Percentiles rank a stretch among this genome's conserved stretches.
Conservation (phyloP, 495 filamentous ascomycete genomes). For the Haplographium delicatum region DNA sequence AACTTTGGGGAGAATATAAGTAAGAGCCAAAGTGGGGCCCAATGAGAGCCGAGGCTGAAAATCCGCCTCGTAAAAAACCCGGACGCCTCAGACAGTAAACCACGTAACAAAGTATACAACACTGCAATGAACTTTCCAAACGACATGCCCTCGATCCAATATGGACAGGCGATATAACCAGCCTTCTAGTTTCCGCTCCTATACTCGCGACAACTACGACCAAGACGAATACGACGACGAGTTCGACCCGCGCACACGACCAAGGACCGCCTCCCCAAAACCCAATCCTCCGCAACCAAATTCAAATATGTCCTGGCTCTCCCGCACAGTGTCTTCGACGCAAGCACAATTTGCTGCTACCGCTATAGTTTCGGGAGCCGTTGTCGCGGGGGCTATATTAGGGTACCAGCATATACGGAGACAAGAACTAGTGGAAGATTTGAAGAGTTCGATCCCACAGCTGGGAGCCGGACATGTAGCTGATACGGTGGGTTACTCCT, state of each 20-base stretch:
- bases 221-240: conserved; percentile 1
- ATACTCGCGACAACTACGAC: neutral
- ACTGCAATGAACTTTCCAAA: neutral
- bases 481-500: conserved; percentile 13
- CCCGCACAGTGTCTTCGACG: conserved; percentile 37
- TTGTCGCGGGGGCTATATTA: conserved; percentile 66
- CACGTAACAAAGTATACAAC: neutral
- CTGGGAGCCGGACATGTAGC: conserved; percentile 5
- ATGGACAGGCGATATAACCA: conserved; percentile 21
- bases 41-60: neutral
- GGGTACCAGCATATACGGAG: conserved; percentile 63
- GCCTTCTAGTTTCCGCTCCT: neutral
- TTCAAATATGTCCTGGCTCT: conserved; percentile 55
- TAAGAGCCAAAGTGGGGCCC: neutral
- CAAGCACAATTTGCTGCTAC: conserved; percentile 66
- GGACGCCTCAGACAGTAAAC: neutral
- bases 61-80: neutral
- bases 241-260: neutral
- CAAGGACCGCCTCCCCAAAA: no score
- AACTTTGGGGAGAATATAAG: no score
- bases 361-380: conserved; percentile 67
- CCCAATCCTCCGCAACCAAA: no score
- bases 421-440: conserved; percentile 54
- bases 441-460: conserved; percentile 69
- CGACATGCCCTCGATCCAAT: conserved; percentile 4